Evolutionary conservation across 441 rosid genomes (phyloP).

Genomic region (Dalechampia spathulata): DNA sequence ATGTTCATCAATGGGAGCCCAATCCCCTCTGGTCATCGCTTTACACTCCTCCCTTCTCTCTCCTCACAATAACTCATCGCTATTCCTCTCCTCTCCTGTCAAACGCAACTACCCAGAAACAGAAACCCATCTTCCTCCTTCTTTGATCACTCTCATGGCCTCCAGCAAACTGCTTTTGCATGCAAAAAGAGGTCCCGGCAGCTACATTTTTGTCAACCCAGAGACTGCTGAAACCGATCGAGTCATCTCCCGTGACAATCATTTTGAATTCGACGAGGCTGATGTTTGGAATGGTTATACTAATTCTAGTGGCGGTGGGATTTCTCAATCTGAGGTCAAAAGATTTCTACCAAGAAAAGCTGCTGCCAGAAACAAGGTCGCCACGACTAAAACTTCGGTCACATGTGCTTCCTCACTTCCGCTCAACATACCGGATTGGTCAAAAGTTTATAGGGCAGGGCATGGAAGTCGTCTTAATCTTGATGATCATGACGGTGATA

Average conservation of each 20-base stretch:
- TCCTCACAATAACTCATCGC: background rate
- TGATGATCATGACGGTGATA: slow-evolving; percentile 17
- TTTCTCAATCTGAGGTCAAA: slow-evolving; percentile 15
- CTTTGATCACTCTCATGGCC: slow-evolving; percentile 30
- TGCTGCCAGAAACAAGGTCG: slow-evolving; percentile 18
- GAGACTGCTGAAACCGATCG: slow-evolving; percentile 10
- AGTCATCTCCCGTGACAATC: slow-evolving; percentile 10
- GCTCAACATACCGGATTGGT: slow-evolving; percentile 84
- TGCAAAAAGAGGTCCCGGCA: slow-evolving; percentile 26
- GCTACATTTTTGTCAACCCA: slow-evolving; percentile 23
- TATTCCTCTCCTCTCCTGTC: background rate
- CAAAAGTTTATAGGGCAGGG: slow-evolving; percentile 49
- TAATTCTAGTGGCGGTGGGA: slow-evolving; percentile 18
- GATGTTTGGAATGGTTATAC: slow-evolving; percentile 32
- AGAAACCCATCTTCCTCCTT: background rate
- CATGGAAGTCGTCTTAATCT: slow-evolving; percentile 15
- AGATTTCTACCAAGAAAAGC: slow-evolving; percentile 32
- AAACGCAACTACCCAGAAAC: background rate
- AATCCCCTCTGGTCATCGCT: background rate
- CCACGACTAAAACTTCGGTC: slow-evolving; percentile 15
- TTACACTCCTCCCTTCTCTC: background rate
- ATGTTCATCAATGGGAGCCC: slow-evolving; percentile 1
- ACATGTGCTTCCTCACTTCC: slow-evolving; percentile 52
- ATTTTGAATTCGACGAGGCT: slow-evolving; percentile 59
- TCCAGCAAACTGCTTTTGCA: slow-evolving; percentile 35